Base-by-base conservation (phyloP, 2,329 filamentous ascomycete genomes). In the Fusarium annulatum region DNA sequence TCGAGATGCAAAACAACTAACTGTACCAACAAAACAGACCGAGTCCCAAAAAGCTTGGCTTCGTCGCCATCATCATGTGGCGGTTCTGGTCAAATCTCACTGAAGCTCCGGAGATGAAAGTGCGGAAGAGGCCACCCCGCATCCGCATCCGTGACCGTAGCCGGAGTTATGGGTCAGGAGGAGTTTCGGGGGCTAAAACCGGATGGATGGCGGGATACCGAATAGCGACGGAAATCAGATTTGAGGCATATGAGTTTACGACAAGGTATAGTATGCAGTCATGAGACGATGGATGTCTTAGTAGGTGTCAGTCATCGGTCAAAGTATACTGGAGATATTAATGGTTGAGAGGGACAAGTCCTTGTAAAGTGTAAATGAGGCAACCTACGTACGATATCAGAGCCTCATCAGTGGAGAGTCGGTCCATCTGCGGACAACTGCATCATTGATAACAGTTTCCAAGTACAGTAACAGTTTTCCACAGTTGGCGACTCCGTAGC, bases 141-240 rank as follows among this genome's bases (percentile, higher is more conserved):
- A 53, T 53, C 51, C 75, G 71, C 73, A 76, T 46, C 63, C 51
- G 34, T 53, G 34, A n/a, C 51, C 34, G 51, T 55, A 49, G 42
- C 55, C 55, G 55, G 55, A 48, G 38, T 56, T 51, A 55, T 53
- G 61, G 45, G 64, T 63, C 70, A 59, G 60, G 68, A 61, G 45
- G 74, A 62, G 59, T 34, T 61, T 65, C 67, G 61, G 61, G 55
- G 66, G 64, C 38, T 56, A 43, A 23, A 62, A 61, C 66, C 56
- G 62, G 51, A 62, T 68, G 63, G 68, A 65, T 58, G 71, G 69
- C 53, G 38, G 64, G 71, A 78, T 71, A 68, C 76, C 76, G 76
- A 78, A 77, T 72, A 78, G 76, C 76, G 76, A 75, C 52, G 68
- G 52, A 72, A 56, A 62, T 43, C 53, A 60, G 61, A 59, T 43